Conservation (phyloP, 257 asterid genomes). For the Voacanga thouarsii region DNA sequence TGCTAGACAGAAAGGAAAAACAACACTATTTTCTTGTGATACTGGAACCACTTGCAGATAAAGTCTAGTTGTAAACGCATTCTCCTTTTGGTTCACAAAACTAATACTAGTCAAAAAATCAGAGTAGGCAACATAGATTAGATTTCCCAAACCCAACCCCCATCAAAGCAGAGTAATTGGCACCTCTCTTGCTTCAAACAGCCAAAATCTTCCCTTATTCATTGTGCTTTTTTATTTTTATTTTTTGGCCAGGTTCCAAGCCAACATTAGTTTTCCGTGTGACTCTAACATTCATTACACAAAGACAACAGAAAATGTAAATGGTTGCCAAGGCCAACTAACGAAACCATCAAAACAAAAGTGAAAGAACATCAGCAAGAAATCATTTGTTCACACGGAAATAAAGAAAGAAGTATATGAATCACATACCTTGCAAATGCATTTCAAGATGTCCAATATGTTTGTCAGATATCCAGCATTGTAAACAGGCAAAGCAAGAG, state of each 20-base stretch:
- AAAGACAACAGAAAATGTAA: too few species aligned
- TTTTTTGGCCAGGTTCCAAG: not conserved
- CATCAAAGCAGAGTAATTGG: not conserved
- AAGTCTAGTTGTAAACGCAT: not conserved
- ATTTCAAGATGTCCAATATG: constrained; percentile 75
- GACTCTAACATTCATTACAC: not conserved
- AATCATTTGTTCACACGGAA: not conserved
- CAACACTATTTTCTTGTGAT: not conserved
- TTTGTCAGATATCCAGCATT: constrained; percentile 71
- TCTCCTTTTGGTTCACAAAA: not conserved
- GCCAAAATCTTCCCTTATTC: not conserved
- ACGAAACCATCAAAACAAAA: not conserved
- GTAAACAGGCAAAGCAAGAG: constrained; percentile 75
- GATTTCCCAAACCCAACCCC: not conserved
- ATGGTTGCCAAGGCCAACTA: not conserved
- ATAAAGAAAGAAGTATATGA: not conserved
- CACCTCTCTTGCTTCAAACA: not conserved
- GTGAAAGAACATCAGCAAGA: not conserved
- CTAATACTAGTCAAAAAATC: not conserved
- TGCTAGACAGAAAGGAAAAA: not conserved
- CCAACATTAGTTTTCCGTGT: not conserved
- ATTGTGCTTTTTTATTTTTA: not conserved
- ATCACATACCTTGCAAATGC: constrained; percentile 90
- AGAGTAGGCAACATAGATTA: not conserved
- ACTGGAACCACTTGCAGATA: not conserved